These are phyloP conservation scores for Pelargonium myrrhifolium DNA, from an alignment of 441 rosid genomes.

Conservation along the genomic window DNA sequence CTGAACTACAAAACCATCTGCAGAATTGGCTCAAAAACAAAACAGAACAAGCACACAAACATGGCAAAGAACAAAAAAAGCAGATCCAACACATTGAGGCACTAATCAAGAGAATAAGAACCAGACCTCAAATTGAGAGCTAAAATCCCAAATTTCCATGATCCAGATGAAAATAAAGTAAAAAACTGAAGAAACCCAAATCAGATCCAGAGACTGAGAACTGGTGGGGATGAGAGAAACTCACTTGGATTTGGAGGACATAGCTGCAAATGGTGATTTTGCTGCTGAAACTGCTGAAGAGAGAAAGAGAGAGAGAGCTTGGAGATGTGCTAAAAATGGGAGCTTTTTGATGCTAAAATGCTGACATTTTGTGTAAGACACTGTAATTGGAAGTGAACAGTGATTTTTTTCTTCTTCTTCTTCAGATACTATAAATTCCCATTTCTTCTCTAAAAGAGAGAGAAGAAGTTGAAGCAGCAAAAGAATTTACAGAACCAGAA, in stretches of 20 bases:
- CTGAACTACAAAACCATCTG: not conserved
- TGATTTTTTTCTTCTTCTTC: not conserved
- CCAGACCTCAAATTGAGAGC: not conserved
- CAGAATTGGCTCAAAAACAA: not conserved
- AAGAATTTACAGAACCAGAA: slow-evolving; percentile 15
- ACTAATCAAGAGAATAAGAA: slow-evolving; percentile 9
- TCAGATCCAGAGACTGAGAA: slow-evolving; percentile 32
- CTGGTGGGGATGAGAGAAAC: slow-evolving; percentile 11
- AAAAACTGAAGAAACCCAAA: slow-evolving; percentile 10
- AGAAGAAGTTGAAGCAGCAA: not conserved
- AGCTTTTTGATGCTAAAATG: slow-evolving; percentile 25
- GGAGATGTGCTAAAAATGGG: slow-evolving; percentile 7
- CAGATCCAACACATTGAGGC: slow-evolving; percentile 18
- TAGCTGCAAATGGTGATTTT: slow-evolving; percentile 20
- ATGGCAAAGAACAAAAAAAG: not conserved
- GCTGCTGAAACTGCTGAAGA: slow-evolving; percentile 11
- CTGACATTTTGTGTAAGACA: slow-evolving; percentile 34
- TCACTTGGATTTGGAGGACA: slow-evolving; percentile 75
- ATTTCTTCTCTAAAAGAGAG: not conserved
- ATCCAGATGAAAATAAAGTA: slow-evolving; percentile 10
- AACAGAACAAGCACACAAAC: not conserved
- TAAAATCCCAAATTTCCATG: slow-evolving; percentile 20
- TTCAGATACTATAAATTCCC: not conserved
- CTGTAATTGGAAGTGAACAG: slow-evolving; percentile 18
- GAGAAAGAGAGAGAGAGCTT: slow-evolving; percentile 14